These are phyloP conservation scores for Schwanniomyces sp. DNA, from an alignment of 805 yeast species.

Conservation along the genomic window DNA sequence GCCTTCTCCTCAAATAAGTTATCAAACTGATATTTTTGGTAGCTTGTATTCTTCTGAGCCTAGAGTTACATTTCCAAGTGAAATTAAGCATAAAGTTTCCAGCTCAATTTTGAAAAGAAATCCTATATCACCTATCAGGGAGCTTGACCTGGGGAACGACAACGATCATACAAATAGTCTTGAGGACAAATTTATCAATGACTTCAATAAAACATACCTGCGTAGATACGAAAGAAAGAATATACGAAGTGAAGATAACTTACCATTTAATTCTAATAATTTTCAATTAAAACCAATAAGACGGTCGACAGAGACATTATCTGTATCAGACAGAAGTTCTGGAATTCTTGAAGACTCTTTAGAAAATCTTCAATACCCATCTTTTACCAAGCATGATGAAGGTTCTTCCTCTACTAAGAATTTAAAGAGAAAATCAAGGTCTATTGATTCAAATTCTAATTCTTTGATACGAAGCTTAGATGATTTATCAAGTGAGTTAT, in stretches of 20 bases:
- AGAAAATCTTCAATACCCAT: background rate
- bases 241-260: slow-evolving; percentile 5
- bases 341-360: background rate
- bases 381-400: background rate
- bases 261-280: slow-evolving; percentile 13
- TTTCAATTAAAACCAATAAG: slow-evolving; percentile 30
- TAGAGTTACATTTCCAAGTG: background rate
- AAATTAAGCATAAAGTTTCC: background rate
- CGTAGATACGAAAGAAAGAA: slow-evolving; percentile 10
- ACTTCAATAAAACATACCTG: slow-evolving; percentile 20
- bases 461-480: slow-evolving; percentile 28
- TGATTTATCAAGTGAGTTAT: slow-evolving; percentile 25
- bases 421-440: slow-evolving; percentile 16
- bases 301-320: slow-evolving; percentile 31
- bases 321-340: slow-evolving; percentile 17
- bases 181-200: slow-evolving; percentile 11
- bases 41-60: background rate
- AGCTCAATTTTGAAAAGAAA: background rate
- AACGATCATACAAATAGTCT: background rate
- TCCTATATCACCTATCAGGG: background rate
- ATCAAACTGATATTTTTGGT: slow-evolving; percentile 29
- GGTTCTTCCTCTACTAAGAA: slow-evolving; percentile 1
- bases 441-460: slow-evolving; percentile 20
- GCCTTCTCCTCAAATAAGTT: slow-evolving; percentile 42
- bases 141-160: background rate